These are phyloP conservation scores for Mortierella sp. DNA, from an alignment of 371 early-diverging fungal genomes.

Conservation along the genomic window DNA sequence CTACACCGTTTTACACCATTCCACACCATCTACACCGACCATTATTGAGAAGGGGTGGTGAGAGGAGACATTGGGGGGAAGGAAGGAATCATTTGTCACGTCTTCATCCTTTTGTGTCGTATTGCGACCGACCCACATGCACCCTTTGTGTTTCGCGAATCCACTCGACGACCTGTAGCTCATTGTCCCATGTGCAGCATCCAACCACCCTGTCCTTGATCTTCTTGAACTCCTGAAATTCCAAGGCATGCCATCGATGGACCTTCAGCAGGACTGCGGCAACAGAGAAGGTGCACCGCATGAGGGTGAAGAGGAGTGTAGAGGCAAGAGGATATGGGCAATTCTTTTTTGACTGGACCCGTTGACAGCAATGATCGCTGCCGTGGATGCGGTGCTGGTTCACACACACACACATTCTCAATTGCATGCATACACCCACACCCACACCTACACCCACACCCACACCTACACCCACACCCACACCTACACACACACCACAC, in stretches of 20 bases:
- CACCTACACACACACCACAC: no score
- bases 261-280: not conserved
- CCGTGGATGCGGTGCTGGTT: no score
- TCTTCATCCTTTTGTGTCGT: not conserved
- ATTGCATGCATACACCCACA: not conserved
- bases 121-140: not conserved
- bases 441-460: not conserved
- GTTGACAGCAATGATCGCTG: not conserved
- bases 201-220: constrained; percentile 11
- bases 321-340: not conserved
- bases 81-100: no score
- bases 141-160: constrained; percentile 1
- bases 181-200: constrained; percentile 1
- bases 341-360: not conserved
- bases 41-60: no score
- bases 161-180: not conserved
- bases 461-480: constrained; percentile 9
- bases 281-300: constrained; percentile 2
- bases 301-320: no score
- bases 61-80: no score
- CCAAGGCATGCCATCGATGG: constrained; percentile 14
- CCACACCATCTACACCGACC: no score
- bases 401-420: no score
- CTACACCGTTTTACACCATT: no score
- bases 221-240: constrained; percentile 22